Percentiles rank a stretch among this genome's conserved stretches.
Conservation (phyloP, 1,284 basidiomycete genomes). For the Meripilus lineatus region DNA sequence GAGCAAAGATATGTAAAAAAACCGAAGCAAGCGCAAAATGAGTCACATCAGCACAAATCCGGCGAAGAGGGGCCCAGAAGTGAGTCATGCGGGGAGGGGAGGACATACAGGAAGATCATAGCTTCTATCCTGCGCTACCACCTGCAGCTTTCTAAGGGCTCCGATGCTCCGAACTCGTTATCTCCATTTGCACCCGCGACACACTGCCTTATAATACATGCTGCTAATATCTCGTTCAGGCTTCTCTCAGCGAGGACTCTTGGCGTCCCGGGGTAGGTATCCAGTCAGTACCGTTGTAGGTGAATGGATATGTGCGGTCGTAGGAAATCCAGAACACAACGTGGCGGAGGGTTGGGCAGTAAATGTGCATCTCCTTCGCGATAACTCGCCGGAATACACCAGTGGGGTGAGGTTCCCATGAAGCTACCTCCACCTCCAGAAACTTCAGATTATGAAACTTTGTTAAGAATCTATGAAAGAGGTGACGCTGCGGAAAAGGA, state of each 20-base stretch:
- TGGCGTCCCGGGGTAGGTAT: too few relatives aligned
- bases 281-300: slow-evolving; percentile 22
- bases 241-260: too few relatives aligned
- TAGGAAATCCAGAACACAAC: slow-evolving; percentile 25
- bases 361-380: slow-evolving; percentile 25
- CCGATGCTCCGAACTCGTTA: slow-evolving; percentile 7
- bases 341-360: slow-evolving; percentile 21
- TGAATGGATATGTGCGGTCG: slow-evolving; percentile 22
- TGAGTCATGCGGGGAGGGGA: neutral
- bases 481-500: slow-evolving; percentile 18
- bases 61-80: neutral
- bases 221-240: neutral
- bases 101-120: neutral
- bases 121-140: neutral
- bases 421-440: slow-evolving; percentile 26
- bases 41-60: neutral
- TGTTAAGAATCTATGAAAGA: slow-evolving; percentile 23
- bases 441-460: slow-evolving; percentile 20
- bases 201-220: neutral
- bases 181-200: slow-evolving; percentile 2
- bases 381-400: slow-evolving; percentile 22
- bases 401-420: slow-evolving; percentile 22
- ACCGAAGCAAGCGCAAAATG: too few relatives aligned
- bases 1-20: neutral
- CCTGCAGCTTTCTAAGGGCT: neutral